Evolutionary conservation across 2,329 filamentous ascomycete species (phyloP), one percentile per base, ranked within the genome.

Genomic region (Trichophyton benhamiae): DNA sequence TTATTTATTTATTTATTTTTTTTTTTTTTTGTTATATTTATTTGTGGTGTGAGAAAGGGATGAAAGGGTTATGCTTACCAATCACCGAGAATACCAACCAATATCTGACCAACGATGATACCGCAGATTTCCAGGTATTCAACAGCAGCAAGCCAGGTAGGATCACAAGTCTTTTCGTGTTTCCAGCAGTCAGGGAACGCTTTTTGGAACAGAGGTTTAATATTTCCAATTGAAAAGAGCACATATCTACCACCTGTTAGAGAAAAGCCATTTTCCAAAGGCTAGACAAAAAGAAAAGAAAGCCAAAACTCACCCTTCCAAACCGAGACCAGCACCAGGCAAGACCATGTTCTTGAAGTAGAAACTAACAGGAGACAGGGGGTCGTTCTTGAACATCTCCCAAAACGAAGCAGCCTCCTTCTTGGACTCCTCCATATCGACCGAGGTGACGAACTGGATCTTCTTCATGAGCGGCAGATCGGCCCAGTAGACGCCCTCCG

Each of bases 151-250:
- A 92, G 77, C 92, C 92, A 96, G 66, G 89, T 88, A 67, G 82
- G 74, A 70, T 83, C 83, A 78, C 92, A 97, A 30, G 83, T 85
- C 2, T 79, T 74, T 63, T 81, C 72, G 25, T 79, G 77, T 11
- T 78, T 79, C 92, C 92, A 97, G 79, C 92, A 97, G 2, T 77
- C 68, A 0, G 85, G 83, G 82, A 92, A 97, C 4, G 85, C 83
- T 38, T 83, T 80, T 64, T 83, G 75, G 71, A 96, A 92, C 9
- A 97, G 81, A 3, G 91, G 88, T 70, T 88, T 85, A 66, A 97
- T 79, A 75, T 96, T 96, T 62, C 92, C 92, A 67, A 97, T 96
- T 65, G 91, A 96, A 80, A 97, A 97, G 20, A 97, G 83, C 48
- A 96, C 91, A 71, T 96, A 97, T 55, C 52, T 55, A 68, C 90